phyloP scores from a whole-genome alignment of 768 basidiomycete genomes.

The Cyclocybe aegerita region DNA sequence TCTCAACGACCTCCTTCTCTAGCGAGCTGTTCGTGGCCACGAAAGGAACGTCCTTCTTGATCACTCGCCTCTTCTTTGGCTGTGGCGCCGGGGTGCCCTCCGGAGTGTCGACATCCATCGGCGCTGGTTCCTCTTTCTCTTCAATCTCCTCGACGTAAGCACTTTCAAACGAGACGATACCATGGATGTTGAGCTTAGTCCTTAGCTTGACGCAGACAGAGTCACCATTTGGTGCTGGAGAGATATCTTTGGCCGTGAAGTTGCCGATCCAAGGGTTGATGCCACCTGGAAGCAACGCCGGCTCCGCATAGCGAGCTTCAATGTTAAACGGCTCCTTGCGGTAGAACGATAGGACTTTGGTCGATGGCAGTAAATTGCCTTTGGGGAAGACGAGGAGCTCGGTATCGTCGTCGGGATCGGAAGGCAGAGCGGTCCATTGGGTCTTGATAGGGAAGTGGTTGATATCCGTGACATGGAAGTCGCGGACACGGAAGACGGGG shows the following conservation, averaged over 20 bases:
- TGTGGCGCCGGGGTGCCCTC: slow-evolving; percentile 34
- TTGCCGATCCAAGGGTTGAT: slow-evolving; percentile 85
- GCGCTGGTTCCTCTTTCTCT: slow-evolving; percentile 62
- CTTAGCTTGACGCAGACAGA: slow-evolving; percentile 86
- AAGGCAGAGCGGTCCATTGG: slow-evolving; percentile 73
- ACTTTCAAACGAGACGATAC: slow-evolving; percentile 82
- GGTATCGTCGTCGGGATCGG: slow-evolving; percentile 85
- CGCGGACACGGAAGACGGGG: slow-evolving; percentile 96
- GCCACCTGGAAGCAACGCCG: slow-evolving; percentile 65
- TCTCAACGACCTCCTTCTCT: slow-evolving; percentile 63
- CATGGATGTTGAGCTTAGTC: slow-evolving; percentile 83
- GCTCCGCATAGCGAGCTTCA: slow-evolving; percentile 82
- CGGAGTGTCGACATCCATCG: slow-evolving; percentile 66
- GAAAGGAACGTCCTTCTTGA: slow-evolving; percentile 82
- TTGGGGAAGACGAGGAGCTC: slow-evolving; percentile 89
- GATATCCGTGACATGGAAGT: slow-evolving; percentile 89
- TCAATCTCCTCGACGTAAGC: slow-evolving; percentile 84
- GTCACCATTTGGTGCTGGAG: slow-evolving; percentile 66
- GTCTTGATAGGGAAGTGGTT: slow-evolving; percentile 88
- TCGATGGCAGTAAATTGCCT: slow-evolving; percentile 86
- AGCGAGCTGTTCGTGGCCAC: slow-evolving; percentile 63
- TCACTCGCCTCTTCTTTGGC: slow-evolving; percentile 84
- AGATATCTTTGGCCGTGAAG: slow-evolving; percentile 83
- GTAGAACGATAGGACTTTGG: slow-evolving; percentile 95
- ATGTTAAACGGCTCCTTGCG: slow-evolving; percentile 87